Conservation (phyloP, 345 rosid species). For the Heritiera fomes region DNA sequence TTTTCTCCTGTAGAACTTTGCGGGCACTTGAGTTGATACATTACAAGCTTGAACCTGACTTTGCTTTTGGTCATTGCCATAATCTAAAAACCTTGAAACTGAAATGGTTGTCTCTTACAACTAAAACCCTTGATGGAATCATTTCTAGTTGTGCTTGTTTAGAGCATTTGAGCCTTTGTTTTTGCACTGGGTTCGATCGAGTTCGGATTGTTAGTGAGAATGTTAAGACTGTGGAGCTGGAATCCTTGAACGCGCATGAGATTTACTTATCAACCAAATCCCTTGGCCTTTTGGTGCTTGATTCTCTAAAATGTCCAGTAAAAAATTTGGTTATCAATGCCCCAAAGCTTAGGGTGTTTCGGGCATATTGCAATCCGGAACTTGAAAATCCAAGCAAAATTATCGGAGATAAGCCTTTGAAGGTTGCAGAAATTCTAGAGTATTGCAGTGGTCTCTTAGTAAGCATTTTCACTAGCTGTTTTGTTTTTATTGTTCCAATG, state of each 20-base stretch:
- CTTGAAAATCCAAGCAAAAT: no score
- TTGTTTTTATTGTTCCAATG: not conserved
- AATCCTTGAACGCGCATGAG: not conserved
- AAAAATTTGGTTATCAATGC: not conserved
- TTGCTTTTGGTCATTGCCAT: not conserved
- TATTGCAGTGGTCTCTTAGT: not conserved
- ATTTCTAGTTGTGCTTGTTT: not conserved
- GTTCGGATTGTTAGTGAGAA: not conserved
- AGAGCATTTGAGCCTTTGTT: not conserved
- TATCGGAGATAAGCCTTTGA: not conserved
- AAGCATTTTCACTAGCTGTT: not conserved
- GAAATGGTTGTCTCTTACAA: not conserved
- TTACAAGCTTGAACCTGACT: not conserved
- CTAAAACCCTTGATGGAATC: slow-evolving; percentile 5
- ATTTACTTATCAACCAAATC: not conserved
- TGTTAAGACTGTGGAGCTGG: not conserved
- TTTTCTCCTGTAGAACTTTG: not conserved
- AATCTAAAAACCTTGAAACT: slow-evolving; percentile 1
- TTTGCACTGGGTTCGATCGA: not conserved
- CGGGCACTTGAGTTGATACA: not conserved
- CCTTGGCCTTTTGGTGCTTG: not conserved
- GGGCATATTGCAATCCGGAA: not conserved
- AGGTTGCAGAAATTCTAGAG: not conserved
- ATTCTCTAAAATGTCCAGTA: not conserved
- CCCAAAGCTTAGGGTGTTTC: slow-evolving; percentile 10